A percentile compares a stretch with the other conserved stretches of the same genome.
These are phyloP conservation scores for Jamesozyma jinghongensis DNA, from an alignment of 805 yeast species.

Conservation along the genomic window DNA sequence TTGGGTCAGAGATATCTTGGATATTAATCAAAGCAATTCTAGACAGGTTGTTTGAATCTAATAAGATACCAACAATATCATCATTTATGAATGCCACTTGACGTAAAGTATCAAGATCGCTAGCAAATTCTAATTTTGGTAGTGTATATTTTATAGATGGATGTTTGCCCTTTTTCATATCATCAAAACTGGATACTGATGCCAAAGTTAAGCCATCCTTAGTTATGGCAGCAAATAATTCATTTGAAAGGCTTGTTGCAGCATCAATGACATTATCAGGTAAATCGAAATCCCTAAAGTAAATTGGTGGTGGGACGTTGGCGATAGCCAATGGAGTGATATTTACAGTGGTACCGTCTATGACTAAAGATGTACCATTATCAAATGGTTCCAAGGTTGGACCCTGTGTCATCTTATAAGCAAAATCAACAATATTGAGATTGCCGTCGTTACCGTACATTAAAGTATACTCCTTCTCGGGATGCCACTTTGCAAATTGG, in stretches of 20 bases:
- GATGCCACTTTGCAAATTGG: slow-evolving; percentile 64
- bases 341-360: slow-evolving; percentile 64
- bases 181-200: slow-evolving; percentile 33
- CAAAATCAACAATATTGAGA: slow-evolving; percentile 59
- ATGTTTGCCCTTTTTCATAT: slow-evolving; percentile 39
- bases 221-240: slow-evolving; percentile 48
- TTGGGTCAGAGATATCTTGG: slow-evolving; percentile 35
- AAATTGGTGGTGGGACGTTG: slow-evolving; percentile 91
- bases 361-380: slow-evolving; percentile 68
- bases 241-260: slow-evolving; percentile 55
- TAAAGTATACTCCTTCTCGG: slow-evolving; percentile 73
- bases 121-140: slow-evolving; percentile 30
- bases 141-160: slow-evolving; percentile 36
- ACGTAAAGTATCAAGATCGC: slow-evolving; percentile 41
- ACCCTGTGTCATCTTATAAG: slow-evolving; percentile 55
- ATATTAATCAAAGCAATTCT: slow-evolving; percentile 44
- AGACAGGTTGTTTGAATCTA: slow-evolving; percentile 45
- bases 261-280: slow-evolving; percentile 50
- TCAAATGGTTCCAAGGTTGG: slow-evolving; percentile 62
- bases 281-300: slow-evolving; percentile 55
- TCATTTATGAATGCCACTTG: slow-evolving; percentile 55
- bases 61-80: slow-evolving; percentile 45
- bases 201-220: slow-evolving; percentile 40
- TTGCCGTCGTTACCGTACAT: slow-evolving; percentile 49
- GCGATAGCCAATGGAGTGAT: slow-evolving; percentile 79